Evolutionary conservation across 2,329 filamentous ascomycete genomes (phyloP), one percentile per base, ranked within the genome.

Genomic region (Aureobasidium sp.): DNA sequence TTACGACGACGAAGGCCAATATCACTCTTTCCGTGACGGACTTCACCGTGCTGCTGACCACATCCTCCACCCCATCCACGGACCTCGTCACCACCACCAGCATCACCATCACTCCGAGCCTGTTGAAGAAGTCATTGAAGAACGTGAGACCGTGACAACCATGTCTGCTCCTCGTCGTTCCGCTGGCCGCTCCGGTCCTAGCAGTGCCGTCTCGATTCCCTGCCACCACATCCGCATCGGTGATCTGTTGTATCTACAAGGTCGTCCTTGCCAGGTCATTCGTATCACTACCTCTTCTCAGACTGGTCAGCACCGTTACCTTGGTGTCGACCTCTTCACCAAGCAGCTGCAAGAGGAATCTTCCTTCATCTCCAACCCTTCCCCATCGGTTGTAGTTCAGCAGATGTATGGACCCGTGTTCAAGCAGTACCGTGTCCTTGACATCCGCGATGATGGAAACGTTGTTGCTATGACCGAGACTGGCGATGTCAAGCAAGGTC

Each of bases 341-440:
- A 96, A 96, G 86, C 91, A 97, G 83, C 86, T 99, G 68, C 91
- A 97, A 75, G 94, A 99, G 83, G 94, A 99, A 88, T 96, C 91
- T 62, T 93, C 89, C 72, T 97, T 96, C 81, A 87, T 97, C 81
- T 92, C 90, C 80, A 95, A 96, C 88, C 94, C 94, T 67, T 90
- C 89, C 68, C 93, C 93, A 70, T 96, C 90, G 70, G 94, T 99
- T 65, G 86, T 97, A 67, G 93, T 99, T 73, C 94, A 99, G 88
- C 97, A 93, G 82, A 97, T 99, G 91, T 89, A 96, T 69, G 94
- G 93, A 71, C 94, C 94, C 67, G 87, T 97, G 82, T 97, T 97
- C 91, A 97, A 97, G 91, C 94, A 97, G 85, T 99, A 99, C 88
- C 92, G 94, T 74, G 93, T 99, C 75, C 88, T 99, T 66, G 94